Base-by-base conservation (phyloP, 2,329 filamentous ascomycete species). In the Calonectria naviculata region DNA sequence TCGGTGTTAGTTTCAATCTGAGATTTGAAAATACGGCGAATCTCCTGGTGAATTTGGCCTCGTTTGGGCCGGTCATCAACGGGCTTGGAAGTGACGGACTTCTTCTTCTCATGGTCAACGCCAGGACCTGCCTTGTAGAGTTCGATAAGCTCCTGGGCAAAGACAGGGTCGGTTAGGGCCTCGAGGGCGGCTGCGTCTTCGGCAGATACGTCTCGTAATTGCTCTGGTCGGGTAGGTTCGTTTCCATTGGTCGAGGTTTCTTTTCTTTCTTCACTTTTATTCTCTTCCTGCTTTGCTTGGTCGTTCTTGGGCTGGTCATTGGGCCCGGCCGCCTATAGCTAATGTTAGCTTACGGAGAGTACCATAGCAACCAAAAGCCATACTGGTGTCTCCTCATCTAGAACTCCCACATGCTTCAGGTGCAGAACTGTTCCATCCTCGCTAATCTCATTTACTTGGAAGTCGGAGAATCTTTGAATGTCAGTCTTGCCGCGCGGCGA, bases 391-490 rank as follows among this genome's bases (percentile, higher is more conserved):
- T 76, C 74, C 46, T 78, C 68, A 42, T 73, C 71, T 47, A 58
- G 63, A 9, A 81, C 52, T 19, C 81, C 82, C 21, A 88, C 82
- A 65, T 86, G 88, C 68, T 83, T 87, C 60, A 98, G 85, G 81
- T 96, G 94, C 64, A 97, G 82, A 17, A 97, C 94, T 65, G 91
- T 84, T 19, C 95, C 95, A 78, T 93, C 90, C 34, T 92, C 91
- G 24, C 89, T 85, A 73, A 98, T 96, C 83, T 98, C 95, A 79
- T 97, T 95, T 77, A 98, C 95, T 76, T 97, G 87, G 78, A 98
- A 98, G 81, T 98, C 95, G 5, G 95, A 96, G 82, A 95, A 98
- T 75, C 94, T 91, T 61, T 9, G 9, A 7, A 7, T 15, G 61
- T 80, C 42, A 80, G 76, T 13, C 36, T 49, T 56, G 17, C 34